Conservation (phyloP, 345 rosid species). For the Brassica carinata region DNA sequence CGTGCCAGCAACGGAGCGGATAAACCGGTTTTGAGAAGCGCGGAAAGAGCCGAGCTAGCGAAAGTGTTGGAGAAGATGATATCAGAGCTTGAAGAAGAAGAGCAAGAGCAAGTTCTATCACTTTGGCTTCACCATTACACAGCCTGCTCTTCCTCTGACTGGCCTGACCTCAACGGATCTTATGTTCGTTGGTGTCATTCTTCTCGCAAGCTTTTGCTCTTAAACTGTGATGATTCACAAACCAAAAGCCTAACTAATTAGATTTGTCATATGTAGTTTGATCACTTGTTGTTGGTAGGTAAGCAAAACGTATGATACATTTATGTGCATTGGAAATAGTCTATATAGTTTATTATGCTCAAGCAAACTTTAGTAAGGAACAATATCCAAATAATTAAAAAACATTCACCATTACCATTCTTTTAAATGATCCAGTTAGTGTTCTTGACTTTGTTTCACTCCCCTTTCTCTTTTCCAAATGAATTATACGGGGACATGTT, state of each 20-base stretch:
- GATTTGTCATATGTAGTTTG: background rate
- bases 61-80: slow-evolving; percentile 60
- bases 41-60: slow-evolving; percentile 61
- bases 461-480: background rate
- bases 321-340: background rate
- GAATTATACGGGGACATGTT: background rate
- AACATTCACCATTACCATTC: background rate
- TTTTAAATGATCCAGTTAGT: background rate
- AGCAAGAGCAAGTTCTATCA: slow-evolving; percentile 73
- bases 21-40: slow-evolving; percentile 55
- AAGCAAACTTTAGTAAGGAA: background rate
- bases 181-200: slow-evolving; percentile 70
- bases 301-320: background rate
- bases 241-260: background rate
- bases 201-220: slow-evolving; percentile 66
- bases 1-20: slow-evolving; percentile 71
- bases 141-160: slow-evolving; percentile 64
- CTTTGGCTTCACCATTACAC: slow-evolving; percentile 91
- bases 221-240: slow-evolving; percentile 23
- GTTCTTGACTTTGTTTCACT: background rate
- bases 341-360: background rate
- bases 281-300: slow-evolving; percentile 1
- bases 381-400: background rate
- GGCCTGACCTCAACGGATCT: slow-evolving; percentile 78
- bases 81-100: slow-evolving; percentile 52